Conservation (phyloP, 352 stramenopile genomes). For the Phytopythium chamaehyphon region DNA sequence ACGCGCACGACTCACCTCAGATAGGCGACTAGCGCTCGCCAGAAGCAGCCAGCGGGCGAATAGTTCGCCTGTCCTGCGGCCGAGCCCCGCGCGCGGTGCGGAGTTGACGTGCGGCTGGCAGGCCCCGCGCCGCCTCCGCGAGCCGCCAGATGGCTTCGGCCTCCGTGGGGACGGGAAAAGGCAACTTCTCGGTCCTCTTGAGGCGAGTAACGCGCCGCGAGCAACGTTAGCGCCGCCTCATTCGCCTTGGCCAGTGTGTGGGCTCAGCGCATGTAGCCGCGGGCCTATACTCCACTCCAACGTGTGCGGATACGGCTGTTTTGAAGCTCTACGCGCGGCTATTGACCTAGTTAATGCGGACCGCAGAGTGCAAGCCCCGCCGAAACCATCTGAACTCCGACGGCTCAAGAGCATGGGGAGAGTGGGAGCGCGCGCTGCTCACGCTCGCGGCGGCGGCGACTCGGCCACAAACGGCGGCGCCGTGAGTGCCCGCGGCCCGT, state of each 20-base stretch:
- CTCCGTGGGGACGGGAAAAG: neutral
- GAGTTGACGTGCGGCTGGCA: conserved; percentile 5
- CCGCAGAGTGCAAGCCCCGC: neutral
- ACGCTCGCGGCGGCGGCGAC: neutral
- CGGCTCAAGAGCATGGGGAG: neutral
- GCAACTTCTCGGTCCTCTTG: conserved; percentile 3
- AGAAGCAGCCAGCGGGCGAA: too few species aligned
- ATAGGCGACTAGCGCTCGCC: too few species aligned
- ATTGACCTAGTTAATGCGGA: neutral
- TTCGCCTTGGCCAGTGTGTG: conserved; percentile 4
- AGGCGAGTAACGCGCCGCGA: conserved; percentile 2
- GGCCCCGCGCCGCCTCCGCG: neutral
- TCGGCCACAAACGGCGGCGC: conserved; percentile 5
- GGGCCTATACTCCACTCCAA: neutral
- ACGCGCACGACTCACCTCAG: neutral
- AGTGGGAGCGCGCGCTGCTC: conserved; percentile 2
- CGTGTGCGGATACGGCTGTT: neutral
- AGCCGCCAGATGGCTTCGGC: neutral
- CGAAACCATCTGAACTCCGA: conserved; percentile 6
- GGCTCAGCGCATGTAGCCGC: neutral
- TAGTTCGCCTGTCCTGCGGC: neutral
- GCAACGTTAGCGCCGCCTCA: conserved; percentile 6
- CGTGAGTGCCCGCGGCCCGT: conserved; percentile 6
- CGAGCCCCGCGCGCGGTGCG: neutral
- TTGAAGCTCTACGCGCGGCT: neutral